Base-by-base conservation (phyloP, 2,329 filamentous ascomycete species). In the Cylindrodendrum hubeiense region DNA sequence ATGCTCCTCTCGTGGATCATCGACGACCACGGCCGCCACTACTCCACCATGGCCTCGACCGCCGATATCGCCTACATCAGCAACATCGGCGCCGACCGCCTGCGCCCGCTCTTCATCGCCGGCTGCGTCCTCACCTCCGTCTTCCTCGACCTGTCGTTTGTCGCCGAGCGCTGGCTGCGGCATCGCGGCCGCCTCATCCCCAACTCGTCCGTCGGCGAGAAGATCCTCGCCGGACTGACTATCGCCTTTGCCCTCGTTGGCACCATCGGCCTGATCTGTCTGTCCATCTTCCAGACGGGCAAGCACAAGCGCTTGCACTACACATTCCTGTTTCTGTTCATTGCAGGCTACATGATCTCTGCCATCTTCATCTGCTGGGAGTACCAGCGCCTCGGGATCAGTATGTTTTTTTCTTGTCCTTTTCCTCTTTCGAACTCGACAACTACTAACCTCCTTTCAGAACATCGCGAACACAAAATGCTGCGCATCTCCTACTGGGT, bases 291-390 rank as follows among this genome's bases (percentile, higher is more conserved):
- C 79, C 94, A 98, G 79, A 96, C 93, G 0, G 79, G 86, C n/a
- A 82, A 84, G 60, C 88, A 97, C 77, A 84, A 85, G 2, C 79
- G 71, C 1, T 77, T 92, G 63, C 96, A 99, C 77, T 85, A 93
- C 74, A 83, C 89, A 2, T 97, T 97, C 80, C 82, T 99, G 37
- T 80, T 88, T 1, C 80, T 98, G 55, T 99, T 99, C 79, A 93
- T 98, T 77, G 89, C 80, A 15, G 96, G 94, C 34, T 98, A 97
- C 78, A 83, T 98, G 58, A 77, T 97, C 59, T 93, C 91, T 5
- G 95, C 95, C 60, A 86, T 98, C 71, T 95, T 95, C 79, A 92
- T 95, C 70, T 98, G 95, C 83, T 90, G 89, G 82, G 94, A 98
- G 79, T 98, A 97, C 79, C 91, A 96, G 75, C 90, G 93, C 3